Evolutionary conservation across 345 rosid species (phyloP), one percentile per base, ranked within the genome.

Genomic region (Cardiospermum halicacabum): DNA sequence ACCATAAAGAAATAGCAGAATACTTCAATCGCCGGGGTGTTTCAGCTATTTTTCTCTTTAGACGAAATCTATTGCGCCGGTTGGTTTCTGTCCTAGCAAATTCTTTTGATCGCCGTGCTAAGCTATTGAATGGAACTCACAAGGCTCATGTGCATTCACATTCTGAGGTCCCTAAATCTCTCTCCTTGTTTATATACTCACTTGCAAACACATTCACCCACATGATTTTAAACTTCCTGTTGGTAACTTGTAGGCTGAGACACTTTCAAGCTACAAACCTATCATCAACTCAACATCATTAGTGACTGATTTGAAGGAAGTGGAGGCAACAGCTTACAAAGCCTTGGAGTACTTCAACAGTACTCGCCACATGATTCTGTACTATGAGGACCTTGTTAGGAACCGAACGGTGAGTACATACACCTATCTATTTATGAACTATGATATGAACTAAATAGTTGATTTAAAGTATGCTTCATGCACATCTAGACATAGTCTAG

Each of bases 131-230:
- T 73, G 99, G 99, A 58, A 89, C 89, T 59, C 99, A 94, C 70
- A 89, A 89, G 78, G 87, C 99, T 73, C 99, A 94, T 74, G 99
- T 94, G 69, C 99, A 94, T 80, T 88, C 95, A n/a, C 61, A 31
- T 8, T 78, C 84, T 76, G 99, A 94, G 97, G 99, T 94, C 54
- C 42, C 47, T 55, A 12, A 11, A 53, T 43, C 39, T 32, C 49
- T 24, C 9, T 31, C n/a, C 18, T 50, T 56, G 31, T 53, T 40
- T 55, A 34, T 3, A 2, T 10, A 34, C 37, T 4, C 39, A 58
- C n/a, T 11, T 16, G 42, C 22, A 2, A 45, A 4, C 8, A 51
- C 40, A 13, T 15, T 8, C 34, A 65, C 26, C 16, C 19, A 7
- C 31, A 70, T 50, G 64, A 32, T 37, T 22, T 66, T 40, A 22